Conservation (phyloP, 768 basidiomycete genomes). For the Trametes cubensis region DNA sequence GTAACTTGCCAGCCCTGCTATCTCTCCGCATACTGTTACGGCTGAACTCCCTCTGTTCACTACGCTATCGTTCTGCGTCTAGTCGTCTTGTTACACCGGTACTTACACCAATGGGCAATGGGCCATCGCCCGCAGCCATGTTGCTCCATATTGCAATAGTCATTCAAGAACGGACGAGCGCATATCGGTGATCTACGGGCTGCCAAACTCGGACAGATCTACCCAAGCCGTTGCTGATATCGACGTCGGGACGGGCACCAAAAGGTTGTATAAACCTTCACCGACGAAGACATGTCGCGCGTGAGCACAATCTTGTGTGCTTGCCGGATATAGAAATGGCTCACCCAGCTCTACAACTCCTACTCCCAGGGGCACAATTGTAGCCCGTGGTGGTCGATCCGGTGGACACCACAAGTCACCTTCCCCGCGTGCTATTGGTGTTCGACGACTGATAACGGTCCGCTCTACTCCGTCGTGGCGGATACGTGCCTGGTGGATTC, state of each 20-base stretch:
- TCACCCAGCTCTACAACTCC: constrained; percentile 17
- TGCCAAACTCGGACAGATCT: constrained; percentile 6
- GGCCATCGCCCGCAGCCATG: too few species aligned
- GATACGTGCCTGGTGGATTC: constrained; percentile 4
- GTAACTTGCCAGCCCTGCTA: too few species aligned
- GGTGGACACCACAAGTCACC: neutral
- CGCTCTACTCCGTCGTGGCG: constrained; percentile 9
- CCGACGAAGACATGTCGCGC: constrained; percentile 8
- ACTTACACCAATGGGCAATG: too few species aligned
- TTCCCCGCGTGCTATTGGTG: constrained; percentile 12
- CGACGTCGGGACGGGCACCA: constrained; percentile 22
- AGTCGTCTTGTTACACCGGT: too few species aligned
- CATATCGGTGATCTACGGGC: neutral
- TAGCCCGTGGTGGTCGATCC: constrained; percentile 11
- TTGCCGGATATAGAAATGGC: constrained; percentile 2
- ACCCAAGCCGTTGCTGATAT: constrained; percentile 3
- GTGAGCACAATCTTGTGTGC: constrained; percentile 18
- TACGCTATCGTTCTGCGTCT: too few species aligned
- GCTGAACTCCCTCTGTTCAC: too few species aligned
- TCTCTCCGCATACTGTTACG: too few species aligned
- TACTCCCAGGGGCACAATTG: constrained; percentile 16
- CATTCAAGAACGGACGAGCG: neutral
- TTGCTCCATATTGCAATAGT: neutral
- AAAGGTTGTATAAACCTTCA: constrained; percentile 9
- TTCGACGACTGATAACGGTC: constrained; percentile 17